Evolutionary conservation across 345 rosid species (phyloP), one percentile per base, ranked within the genome.

Genomic region (Citrus inodora): DNA sequence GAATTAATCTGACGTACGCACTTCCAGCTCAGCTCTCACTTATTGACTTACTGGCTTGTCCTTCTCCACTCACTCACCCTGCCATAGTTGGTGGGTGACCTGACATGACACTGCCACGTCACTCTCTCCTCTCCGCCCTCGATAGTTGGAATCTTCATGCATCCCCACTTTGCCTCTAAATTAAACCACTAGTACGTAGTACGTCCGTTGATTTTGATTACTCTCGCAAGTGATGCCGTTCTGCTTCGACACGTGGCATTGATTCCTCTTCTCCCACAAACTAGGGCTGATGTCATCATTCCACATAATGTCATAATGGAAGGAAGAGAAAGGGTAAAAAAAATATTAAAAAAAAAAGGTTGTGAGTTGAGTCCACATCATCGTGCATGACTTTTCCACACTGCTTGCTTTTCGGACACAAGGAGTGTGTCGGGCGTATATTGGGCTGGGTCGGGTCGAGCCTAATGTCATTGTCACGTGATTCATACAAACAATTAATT

Each of bases 71-170:
- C 53, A 53, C n/a, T 83, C 76, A 7, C 63, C 67, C 82, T 86
- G 79, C 75, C 80, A 56, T 1, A 64, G 81, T 82, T 71, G 87
- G 85, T 83, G 70, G 82, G 74, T 81, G 65, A 78, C 62, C 74
- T 75, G 87, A 83, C 80, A 83, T 3, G 51, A 46, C 51, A 46
- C 51, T 38, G 74, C 81, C 83, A 81, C 80, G 60, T 80, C 79
- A 78, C 40, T 70, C 58, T 64, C n/a, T 32, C 56, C 42, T 30
- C 35, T 62, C 33, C 51, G 3, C 42, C 32, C 35, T 60, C 53
- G 56, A 69, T 76, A 53, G 70, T 69, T 70, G 75, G 84, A 76
- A 79, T 73, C 84, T 72, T 76, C 65, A 32, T 32, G 33, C 33
- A 46, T 21, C n/a, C 14, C 33, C 66, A 32, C 35, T 33, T 62